Evolutionary conservation across 805 yeast species (phyloP).

Genomic region (Zygosaccharomyces lentus): DNA sequence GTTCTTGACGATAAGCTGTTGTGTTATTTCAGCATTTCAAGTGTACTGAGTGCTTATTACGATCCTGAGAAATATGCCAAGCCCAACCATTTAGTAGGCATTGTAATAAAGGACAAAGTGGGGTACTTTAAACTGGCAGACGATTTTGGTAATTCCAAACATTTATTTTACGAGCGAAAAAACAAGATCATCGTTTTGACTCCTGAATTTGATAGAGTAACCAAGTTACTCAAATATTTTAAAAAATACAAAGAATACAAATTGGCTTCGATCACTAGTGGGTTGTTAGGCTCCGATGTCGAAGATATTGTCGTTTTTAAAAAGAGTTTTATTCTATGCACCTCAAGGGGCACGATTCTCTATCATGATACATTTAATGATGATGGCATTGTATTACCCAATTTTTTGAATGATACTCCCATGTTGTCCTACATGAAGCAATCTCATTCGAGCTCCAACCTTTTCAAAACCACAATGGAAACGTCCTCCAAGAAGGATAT

Average conservation of each 20-base stretch:
- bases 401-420: conserved; percentile 47
- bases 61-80: conserved; percentile 35
- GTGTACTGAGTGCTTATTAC: conserved; percentile 55
- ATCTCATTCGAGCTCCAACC: conserved; percentile 19
- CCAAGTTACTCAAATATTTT: conserved; percentile 31
- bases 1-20: conserved; percentile 56
- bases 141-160: conserved; percentile 56
- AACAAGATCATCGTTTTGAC: conserved; percentile 42
- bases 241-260: conserved; percentile 52
- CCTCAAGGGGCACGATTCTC: conserved; percentile 63
- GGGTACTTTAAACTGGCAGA: conserved; percentile 64
- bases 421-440: conserved; percentile 16
- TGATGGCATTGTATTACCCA: conserved; percentile 48
- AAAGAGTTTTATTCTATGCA: conserved; percentile 61
- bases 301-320: conserved; percentile 59
- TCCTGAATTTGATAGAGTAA: conserved; percentile 34
- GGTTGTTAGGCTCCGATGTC: conserved; percentile 53
- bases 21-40: conserved; percentile 59
- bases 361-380: conserved; percentile 50
- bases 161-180: conserved; percentile 54
- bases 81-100: conserved; percentile 42
- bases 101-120: conserved; percentile 50
- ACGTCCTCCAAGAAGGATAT: conserved; percentile 24
- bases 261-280: conserved; percentile 53
- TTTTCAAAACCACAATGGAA: conserved; percentile 23